Evolutionary conservation across 139 green algal species (phyloP).

Genomic region (Closterium sp.): DNA sequence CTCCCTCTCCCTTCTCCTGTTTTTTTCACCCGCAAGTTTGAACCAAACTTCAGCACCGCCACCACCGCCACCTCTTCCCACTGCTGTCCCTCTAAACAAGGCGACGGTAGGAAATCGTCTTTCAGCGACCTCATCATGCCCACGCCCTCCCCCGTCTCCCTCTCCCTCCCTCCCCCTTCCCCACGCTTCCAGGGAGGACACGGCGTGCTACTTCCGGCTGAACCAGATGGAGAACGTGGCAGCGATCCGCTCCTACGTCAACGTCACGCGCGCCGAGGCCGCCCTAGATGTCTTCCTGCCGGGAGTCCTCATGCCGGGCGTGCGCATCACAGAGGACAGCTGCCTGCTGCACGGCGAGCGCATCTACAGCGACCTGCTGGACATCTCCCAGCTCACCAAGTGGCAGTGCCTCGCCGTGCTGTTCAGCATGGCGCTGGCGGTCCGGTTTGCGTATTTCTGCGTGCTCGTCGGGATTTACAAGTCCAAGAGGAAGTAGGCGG

Average conservation of each 20-base stretch:
- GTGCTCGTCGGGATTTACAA: not conserved
- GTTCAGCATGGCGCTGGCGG: not conserved
- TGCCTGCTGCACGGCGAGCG: not conserved
- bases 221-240: not conserved
- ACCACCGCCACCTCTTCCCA: too few relatives aligned
- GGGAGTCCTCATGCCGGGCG: not conserved
- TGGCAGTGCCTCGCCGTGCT: not conserved
- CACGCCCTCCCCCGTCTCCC: too few relatives aligned
- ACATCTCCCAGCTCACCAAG: not conserved
- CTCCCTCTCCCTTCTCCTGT: too few relatives aligned
- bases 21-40: too few relatives aligned
- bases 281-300: not conserved
- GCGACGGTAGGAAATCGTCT: too few relatives aligned
- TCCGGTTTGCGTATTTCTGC: not conserved
- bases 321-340: not conserved
- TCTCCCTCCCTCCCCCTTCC: too few relatives aligned
- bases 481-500: not conserved
- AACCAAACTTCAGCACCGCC: too few relatives aligned
- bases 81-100: too few relatives aligned
- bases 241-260: not conserved
- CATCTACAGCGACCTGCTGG: not conserved
- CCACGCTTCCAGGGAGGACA: not conserved
- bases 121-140: too few relatives aligned
- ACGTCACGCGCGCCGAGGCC: not conserved
- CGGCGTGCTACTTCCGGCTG: not conserved